Evolutionary conservation across 108 stramenopile genomes (phyloP).

Genomic region (Conticribra weissflogii): DNA sequence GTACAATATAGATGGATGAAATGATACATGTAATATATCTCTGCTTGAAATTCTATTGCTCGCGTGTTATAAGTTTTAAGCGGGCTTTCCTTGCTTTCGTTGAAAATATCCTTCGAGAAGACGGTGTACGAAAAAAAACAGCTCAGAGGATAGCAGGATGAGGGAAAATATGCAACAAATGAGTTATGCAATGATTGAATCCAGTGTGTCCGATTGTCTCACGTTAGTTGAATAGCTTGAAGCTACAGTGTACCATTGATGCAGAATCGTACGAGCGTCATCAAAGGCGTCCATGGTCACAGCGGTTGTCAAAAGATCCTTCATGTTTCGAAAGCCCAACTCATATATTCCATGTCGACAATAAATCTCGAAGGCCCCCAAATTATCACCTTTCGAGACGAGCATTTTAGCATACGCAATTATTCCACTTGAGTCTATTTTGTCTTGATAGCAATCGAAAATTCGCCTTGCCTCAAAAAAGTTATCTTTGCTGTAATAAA

Average conservation of each 20-base stretch:
- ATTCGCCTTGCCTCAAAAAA: background rate
- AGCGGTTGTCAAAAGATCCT: slow-evolving; percentile 53
- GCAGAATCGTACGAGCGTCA: slow-evolving; percentile 66
- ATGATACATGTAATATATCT: slow-evolving; percentile 68
- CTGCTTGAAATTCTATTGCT: slow-evolving; percentile 16
- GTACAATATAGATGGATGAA: slow-evolving; percentile 55
- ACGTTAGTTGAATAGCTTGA: too few species aligned
- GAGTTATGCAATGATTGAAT: too few species aligned
- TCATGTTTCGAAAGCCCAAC: slow-evolving; percentile 41
- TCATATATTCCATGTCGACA: slow-evolving; percentile 53
- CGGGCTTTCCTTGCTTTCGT: background rate
- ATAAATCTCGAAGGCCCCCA: slow-evolving; percentile 63
- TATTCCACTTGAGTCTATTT: background rate
- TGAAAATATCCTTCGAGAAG: background rate
- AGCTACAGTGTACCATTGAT: too few species aligned
- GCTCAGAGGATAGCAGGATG: too few species aligned
- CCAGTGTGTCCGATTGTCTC: too few species aligned
- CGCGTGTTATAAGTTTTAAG: background rate
- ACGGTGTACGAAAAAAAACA: background rate
- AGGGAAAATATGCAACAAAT: too few species aligned
- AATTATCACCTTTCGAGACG: slow-evolving; percentile 58
- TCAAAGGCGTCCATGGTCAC: slow-evolving; percentile 57
- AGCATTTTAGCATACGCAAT: slow-evolving; percentile 71
- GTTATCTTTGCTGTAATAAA: background rate
- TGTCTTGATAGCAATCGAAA: background rate